Conservation (phyloP, 768 basidiomycete species). For the Collybia sordida region DNA sequence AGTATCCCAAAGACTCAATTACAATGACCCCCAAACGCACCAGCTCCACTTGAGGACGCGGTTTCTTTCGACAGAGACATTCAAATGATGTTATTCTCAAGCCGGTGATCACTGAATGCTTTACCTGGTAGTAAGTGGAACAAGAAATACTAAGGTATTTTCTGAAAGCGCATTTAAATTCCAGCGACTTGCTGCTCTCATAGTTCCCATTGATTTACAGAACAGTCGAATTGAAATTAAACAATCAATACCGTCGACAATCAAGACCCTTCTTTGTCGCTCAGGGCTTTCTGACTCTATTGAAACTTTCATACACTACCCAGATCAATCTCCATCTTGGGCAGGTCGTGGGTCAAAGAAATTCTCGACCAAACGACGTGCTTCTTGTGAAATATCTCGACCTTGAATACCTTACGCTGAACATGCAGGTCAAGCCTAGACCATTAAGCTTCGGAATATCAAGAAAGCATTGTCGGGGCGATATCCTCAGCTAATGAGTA, state of each 20-base stretch:
- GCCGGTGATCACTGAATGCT: neutral
- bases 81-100: conserved; percentile 5
- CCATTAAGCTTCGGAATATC: conserved; percentile 12
- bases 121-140: conserved; percentile 1
- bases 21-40: neutral
- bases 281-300: conserved; percentile 6
- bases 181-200: conserved; percentile 2
- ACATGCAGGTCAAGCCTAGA: too few relatives aligned
- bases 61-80: neutral
- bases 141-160: neutral
- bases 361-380: conserved; percentile 14
- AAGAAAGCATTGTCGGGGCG: conserved; percentile 10
- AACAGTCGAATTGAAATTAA: conserved; percentile 13
- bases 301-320: conserved; percentile 6
- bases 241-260: conserved; percentile 2
- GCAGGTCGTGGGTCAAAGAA: conserved; percentile 4
- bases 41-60: neutral
- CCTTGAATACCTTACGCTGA: conserved; percentile 13
- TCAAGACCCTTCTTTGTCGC: conserved; percentile 3
- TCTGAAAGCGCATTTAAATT: conserved; percentile 1
- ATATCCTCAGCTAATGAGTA: conserved; percentile 11
- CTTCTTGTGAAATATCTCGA: conserved; percentile 13
- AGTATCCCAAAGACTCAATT: neutral
- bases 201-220: conserved; percentile 11
- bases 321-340: conserved; percentile 11